Conservation (phyloP, 106 monocot species). For the Dendrobium huoshanense region DNA sequence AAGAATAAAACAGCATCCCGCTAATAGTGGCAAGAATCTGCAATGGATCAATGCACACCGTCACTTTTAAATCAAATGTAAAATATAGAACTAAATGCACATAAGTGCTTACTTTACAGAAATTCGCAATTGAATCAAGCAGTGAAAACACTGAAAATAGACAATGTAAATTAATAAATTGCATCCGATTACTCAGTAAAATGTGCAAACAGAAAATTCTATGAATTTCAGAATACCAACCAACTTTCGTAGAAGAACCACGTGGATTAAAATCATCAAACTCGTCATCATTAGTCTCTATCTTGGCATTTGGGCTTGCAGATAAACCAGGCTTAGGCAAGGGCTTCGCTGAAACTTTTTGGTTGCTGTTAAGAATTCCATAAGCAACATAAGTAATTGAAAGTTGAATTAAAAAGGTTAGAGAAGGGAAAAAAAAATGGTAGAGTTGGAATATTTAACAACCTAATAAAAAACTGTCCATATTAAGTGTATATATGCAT, state of each 20-base stretch:
- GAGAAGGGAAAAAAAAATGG: background rate
- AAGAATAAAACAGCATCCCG: background rate
- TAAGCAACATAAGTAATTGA: background rate
- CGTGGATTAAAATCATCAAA: constrained; percentile 94
- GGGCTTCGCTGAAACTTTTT: constrained; percentile 23
- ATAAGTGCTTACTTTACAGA: background rate
- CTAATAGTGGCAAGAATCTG: background rate
- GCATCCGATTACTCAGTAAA: background rate
- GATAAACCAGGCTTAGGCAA: constrained; percentile 18
- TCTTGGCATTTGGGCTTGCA: constrained; percentile 20
- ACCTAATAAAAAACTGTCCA: background rate
- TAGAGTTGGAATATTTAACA: background rate
- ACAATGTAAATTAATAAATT: background rate
- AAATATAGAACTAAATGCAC: background rate
- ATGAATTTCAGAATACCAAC: constrained; percentile 28
- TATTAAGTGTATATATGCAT: too few species aligned
- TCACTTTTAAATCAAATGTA: too few species aligned
- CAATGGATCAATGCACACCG: background rate
- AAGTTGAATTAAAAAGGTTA: background rate
- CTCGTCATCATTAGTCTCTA: constrained; percentile 41
- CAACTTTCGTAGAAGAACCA: constrained; percentile 45
- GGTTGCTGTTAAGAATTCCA: constrained; percentile 14
- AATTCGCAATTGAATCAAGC: too few species aligned
- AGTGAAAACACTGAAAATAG: background rate
- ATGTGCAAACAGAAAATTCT: constrained; percentile 1